Evolutionary conservation across 2,329 filamentous ascomycete genomes (phyloP).

Genomic region (Fusarium marasasianum): DNA sequence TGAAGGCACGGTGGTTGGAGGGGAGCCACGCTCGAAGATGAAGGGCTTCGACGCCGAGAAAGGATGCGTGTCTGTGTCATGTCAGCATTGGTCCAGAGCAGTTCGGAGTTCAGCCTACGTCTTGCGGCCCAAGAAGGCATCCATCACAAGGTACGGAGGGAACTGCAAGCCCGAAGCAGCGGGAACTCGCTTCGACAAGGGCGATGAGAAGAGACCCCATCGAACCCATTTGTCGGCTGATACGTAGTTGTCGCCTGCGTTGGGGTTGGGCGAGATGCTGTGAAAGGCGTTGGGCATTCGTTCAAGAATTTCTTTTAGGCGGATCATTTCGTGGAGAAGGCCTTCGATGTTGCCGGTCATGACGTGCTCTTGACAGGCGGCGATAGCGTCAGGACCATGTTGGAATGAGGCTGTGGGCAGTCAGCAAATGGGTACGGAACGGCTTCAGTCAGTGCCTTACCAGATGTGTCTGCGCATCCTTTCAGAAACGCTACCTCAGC

Average conservation of each 20-base stretch:
- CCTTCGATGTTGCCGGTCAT: constrained; percentile 63
- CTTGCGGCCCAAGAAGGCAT: constrained; percentile 62
- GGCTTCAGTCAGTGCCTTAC: not conserved
- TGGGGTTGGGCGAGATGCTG: constrained; percentile 62
- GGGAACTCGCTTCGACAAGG: constrained; percentile 59
- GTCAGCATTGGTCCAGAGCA: constrained; percentile 46
- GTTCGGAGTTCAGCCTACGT: constrained; percentile 22
- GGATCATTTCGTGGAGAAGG: constrained; percentile 59
- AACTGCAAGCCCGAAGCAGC: constrained; percentile 63
- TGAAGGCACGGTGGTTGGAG: constrained; percentile 63
- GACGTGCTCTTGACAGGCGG: constrained; percentile 62
- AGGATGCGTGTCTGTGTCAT: constrained; percentile 46
- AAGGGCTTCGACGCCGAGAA: constrained; percentile 61
- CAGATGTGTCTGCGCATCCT: constrained; percentile 57
- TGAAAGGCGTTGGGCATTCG: constrained; percentile 64
- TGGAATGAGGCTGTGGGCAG: constrained; percentile 53
- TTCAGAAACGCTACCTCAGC: constrained; percentile 63
- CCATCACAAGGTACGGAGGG: constrained; percentile 63
- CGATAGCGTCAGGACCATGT: constrained; percentile 61
- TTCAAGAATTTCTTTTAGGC: constrained; percentile 62
- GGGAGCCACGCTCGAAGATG: constrained; percentile 64
- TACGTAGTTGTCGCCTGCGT: constrained; percentile 60
- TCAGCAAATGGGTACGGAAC: rapidly evolving
- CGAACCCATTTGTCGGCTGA: constrained; percentile 59
- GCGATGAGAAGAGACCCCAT: constrained; percentile 62